Evolutionary conservation across 2,329 filamentous ascomycete genomes (phyloP).

Genomic region (Pyrenochaeta sp.): DNA sequence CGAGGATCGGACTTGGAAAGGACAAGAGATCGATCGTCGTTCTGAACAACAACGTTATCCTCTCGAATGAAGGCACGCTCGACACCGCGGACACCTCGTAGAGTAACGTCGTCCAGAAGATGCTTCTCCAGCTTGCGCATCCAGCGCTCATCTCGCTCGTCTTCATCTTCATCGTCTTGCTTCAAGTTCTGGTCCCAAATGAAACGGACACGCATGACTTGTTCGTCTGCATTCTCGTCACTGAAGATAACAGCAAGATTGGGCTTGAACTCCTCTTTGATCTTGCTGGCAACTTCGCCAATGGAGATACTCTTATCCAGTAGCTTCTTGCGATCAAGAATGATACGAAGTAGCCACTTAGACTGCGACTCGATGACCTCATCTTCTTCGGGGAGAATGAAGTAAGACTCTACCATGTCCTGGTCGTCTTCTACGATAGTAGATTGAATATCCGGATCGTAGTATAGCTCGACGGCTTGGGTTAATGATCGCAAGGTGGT

Average conservation of each 20-base stretch:
- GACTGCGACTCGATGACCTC: constrained; percentile 73
- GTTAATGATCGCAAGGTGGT: constrained; percentile 93
- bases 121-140: constrained; percentile 90
- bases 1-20: constrained; percentile 75
- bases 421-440: constrained; percentile 88
- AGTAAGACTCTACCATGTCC: constrained; percentile 97
- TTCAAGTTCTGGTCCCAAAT: constrained; percentile 66
- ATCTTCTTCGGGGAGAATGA: constrained; percentile 84
- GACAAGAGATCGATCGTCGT: constrained; percentile 77
- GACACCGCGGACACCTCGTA: constrained; percentile 89
- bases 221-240: constrained; percentile 96
- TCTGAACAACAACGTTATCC: constrained; percentile 58
- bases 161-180: constrained; percentile 77
- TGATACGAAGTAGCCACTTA: constrained; percentile 93
- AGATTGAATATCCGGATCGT: constrained; percentile 86
- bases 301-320: constrained; percentile 93
- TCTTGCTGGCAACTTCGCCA: constrained; percentile 86
- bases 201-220: constrained; percentile 91
- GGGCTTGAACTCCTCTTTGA: constrained; percentile 83
- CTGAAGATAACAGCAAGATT: constrained; percentile 91
- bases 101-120: constrained; percentile 86
- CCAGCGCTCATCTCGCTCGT: constrained; percentile 76
- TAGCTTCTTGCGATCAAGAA: constrained; percentile 91
- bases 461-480: constrained; percentile 93
- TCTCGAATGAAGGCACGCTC: constrained; percentile 89